These are phyloP conservation scores for Saccharum hybrid DNA, from an alignment of 202 grass and related monocot species.

Conservation along the genomic window DNA sequence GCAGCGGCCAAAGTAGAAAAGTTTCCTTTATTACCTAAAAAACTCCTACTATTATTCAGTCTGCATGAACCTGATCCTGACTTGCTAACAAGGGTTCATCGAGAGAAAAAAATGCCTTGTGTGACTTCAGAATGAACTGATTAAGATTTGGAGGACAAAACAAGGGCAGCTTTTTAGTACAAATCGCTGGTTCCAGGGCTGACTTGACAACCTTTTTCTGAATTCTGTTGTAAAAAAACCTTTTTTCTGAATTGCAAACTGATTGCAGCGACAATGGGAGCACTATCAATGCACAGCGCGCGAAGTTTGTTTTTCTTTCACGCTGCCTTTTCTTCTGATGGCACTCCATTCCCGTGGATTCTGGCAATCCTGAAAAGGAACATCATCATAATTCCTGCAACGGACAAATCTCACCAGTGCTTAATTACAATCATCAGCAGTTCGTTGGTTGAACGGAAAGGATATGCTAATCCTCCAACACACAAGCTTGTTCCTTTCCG, in stretches of 20 bases:
- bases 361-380: conserved; percentile 40
- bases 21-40: background rate
- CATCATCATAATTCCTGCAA: conserved; percentile 39
- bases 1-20: background rate
- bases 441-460: conserved; percentile 46
- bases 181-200: background rate
- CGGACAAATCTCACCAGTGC: conserved; percentile 27
- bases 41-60: background rate
- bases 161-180: background rate
- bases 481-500: conserved; percentile 39
- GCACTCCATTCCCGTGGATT: conserved; percentile 22
- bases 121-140: background rate
- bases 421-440: conserved; percentile 24
- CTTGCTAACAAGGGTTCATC: conserved; percentile 14
- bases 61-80: conserved; percentile 14
- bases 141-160: background rate
- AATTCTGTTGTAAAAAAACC: background rate
- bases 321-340: conserved; percentile 8
- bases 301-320: conserved; percentile 16
- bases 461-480: conserved; percentile 26
- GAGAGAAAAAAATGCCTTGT: background rate
- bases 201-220: conserved; percentile 5
- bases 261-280: conserved; percentile 1
- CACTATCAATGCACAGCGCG: background rate
- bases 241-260: background rate